Conservation (phyloP, 106 monocot genomes). For the Dendrobium chrysotoxum region DNA sequence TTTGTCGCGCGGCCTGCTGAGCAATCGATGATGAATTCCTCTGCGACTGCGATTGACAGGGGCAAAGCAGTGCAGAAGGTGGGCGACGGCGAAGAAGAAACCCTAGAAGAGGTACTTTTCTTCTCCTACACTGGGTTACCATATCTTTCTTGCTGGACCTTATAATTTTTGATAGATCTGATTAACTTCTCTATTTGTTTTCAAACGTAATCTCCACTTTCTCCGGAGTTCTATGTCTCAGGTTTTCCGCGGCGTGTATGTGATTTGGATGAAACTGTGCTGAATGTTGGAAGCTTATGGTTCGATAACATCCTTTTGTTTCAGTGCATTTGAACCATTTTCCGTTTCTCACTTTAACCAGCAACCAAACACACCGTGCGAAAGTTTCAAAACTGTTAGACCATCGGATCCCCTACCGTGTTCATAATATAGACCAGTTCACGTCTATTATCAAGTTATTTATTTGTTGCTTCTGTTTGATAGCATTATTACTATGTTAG, state of each 20-base stretch:
- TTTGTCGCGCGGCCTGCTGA: not conserved
- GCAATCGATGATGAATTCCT: not conserved
- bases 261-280: not conserved
- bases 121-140: not conserved
- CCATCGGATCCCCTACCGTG: no score
- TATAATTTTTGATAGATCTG: not conserved
- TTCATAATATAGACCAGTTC: no score
- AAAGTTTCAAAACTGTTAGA: no score
- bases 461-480: no score
- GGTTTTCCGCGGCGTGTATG: not conserved
- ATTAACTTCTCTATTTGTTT: not conserved
- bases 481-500: no score
- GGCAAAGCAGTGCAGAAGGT: conserved; percentile 17
- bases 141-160: not conserved
- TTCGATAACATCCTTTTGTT: no score
- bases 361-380: no score
- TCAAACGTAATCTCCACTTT: not conserved
- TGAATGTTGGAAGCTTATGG: not conserved
- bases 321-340: no score
- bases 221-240: not conserved
- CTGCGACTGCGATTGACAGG: not conserved
- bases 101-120: conserved; percentile 22
- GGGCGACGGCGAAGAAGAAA: conserved; percentile 31
- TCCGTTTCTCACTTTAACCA: no score
- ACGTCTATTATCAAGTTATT: no score